Percentiles rank a stretch among this genome's conserved stretches.
Conservation (phyloP, 768 basidiomycete species). For the Tylopilus balloui region DNA sequence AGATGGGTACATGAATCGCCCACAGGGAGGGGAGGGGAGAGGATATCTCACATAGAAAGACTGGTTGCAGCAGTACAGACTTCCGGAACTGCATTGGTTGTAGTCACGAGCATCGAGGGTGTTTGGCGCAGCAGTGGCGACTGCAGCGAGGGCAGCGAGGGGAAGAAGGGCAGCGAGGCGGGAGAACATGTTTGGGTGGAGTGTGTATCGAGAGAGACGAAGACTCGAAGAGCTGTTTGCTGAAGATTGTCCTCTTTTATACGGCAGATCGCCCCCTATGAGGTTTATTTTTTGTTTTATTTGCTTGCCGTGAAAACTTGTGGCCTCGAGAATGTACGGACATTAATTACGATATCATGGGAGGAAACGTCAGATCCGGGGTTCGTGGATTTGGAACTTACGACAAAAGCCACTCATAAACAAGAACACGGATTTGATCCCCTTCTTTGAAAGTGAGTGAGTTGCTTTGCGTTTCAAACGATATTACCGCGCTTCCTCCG, state of each 20-base stretch:
- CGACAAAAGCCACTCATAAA: background rate
- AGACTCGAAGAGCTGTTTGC: background rate
- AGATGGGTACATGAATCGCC: too few species aligned
- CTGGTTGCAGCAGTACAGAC: background rate
- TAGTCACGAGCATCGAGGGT: too few species aligned
- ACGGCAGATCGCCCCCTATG: background rate
- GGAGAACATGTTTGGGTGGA: background rate
- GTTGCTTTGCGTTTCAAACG: background rate
- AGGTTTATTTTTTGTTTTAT: background rate
- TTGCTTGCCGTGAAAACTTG: too few species aligned
- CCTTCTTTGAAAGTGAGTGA: too few species aligned
- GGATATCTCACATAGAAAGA: background rate
- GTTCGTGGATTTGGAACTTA: background rate
- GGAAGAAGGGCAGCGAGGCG: too few species aligned
- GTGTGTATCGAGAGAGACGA: background rate
- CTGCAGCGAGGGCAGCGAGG: background rate
- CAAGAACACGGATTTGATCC: background rate
- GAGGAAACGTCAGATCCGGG: background rate
- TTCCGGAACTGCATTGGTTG: too few species aligned
- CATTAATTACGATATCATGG: background rate
- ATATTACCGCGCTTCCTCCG: background rate
- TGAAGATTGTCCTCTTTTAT: background rate
- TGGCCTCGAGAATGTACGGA: background rate
- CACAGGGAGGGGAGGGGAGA: background rate
- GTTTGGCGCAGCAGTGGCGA: background rate